phyloP scores from a whole-genome alignment of 2,329 filamentous ascomycete genomes.

The Rhytidhysteron rufulum region DNA sequence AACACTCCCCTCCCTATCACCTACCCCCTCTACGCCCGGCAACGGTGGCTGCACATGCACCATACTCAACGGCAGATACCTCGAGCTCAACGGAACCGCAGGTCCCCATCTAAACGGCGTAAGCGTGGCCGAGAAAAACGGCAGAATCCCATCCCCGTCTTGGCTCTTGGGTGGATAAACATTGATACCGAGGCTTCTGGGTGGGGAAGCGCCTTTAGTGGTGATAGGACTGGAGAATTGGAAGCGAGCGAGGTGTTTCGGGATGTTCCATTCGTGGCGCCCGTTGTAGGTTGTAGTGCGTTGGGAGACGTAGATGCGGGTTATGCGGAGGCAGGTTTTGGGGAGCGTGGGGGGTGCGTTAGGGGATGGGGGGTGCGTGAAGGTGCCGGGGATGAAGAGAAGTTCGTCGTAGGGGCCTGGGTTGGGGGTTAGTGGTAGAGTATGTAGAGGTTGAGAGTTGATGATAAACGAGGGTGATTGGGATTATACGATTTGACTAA shows the following conservation, averaged over 20 bases:
- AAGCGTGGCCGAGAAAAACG: conserved; percentile 24
- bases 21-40: conserved; percentile 10
- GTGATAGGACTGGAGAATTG: conserved; percentile 24
- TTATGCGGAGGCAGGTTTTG: conserved; percentile 24
- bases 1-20: conserved; percentile 7
- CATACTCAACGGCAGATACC: conserved; percentile 19
- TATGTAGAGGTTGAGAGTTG: not conserved
- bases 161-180: conserved; percentile 21
- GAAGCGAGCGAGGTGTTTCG: conserved; percentile 33
- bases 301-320: conserved; percentile 31
- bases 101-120: conserved; percentile 26
- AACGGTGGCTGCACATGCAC: conserved; percentile 21
- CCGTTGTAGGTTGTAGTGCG: conserved; percentile 30
- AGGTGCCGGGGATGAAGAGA: conserved; percentile 27
- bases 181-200: conserved; percentile 17
- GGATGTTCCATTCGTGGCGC: conserved; percentile 32
- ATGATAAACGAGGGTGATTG: not conserved
- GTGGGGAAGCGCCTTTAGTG: conserved; percentile 10
- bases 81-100: conserved; percentile 18
- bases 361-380: conserved; percentile 14
- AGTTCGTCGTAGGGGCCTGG: conserved; percentile 31
- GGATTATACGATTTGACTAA: too few species aligned
- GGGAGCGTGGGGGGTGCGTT: conserved; percentile 11
- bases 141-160: conserved; percentile 17
- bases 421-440: not conserved